A percentile compares a stretch with the other conserved stretches of the same genome.
phyloP scores from a whole-genome alignment of 2,329 filamentous ascomycete genomes.

The Arthrocladium fulminans region DNA sequence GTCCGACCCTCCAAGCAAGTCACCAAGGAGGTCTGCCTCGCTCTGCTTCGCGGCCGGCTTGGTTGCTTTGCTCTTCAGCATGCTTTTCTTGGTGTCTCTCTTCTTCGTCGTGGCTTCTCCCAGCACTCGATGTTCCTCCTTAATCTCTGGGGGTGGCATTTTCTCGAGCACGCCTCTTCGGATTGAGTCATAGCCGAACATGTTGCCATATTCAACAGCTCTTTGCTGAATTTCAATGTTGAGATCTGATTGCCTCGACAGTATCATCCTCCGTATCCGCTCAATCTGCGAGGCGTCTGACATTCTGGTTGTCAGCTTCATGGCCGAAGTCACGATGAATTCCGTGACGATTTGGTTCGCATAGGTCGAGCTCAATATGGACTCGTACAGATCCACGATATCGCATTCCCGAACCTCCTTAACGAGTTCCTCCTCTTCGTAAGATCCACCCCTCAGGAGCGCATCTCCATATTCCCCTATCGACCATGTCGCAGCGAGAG shows the following conservation, averaged over 20 bases:
- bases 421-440: constrained; percentile 88
- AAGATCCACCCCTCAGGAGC: constrained; percentile 78
- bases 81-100: constrained; percentile 54
- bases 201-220: constrained; percentile 86
- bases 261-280: constrained; percentile 68
- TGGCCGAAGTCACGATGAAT: constrained; percentile 89
- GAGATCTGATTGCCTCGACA: constrained; percentile 71
- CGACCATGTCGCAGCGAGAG: constrained; percentile 88
- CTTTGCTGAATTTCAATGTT: constrained; percentile 95
- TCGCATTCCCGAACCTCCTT: constrained; percentile 76
- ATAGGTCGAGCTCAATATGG: constrained; percentile 90
- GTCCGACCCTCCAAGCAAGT: constrained; percentile 79
- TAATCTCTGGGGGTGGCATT: constrained; percentile 95
- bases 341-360: constrained; percentile 84
- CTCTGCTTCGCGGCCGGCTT: constrained; percentile 64
- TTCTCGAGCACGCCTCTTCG: constrained; percentile 86
- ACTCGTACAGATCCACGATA: constrained; percentile 82
- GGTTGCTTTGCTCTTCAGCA: constrained; percentile 65
- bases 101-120: constrained; percentile 57
- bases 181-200: constrained; percentile 85
- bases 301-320: constrained; percentile 88
- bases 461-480: constrained; percentile 95
- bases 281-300: constrained; percentile 78
- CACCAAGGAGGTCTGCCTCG: constrained; percentile 82
- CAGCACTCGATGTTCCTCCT: constrained; percentile 84